phyloP scores from a whole-genome alignment of 768 basidiomycete species.

The Crassisporium funariophilum region DNA sequence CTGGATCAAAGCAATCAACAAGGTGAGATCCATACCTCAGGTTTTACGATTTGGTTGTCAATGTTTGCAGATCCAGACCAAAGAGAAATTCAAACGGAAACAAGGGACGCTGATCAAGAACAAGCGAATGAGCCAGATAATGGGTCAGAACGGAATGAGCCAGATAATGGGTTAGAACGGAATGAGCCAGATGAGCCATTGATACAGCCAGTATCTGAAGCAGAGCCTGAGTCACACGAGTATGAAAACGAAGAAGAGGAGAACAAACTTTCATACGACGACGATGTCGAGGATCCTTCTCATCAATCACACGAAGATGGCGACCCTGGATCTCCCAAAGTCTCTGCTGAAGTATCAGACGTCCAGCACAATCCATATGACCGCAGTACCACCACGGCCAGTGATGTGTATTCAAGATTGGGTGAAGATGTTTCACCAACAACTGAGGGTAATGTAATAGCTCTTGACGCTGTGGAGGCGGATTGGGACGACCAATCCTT shows the following conservation, averaged over 20 bases:
- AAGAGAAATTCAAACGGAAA: too few species aligned
- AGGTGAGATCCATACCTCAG: conserved; percentile 11
- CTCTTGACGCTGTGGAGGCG: not conserved
- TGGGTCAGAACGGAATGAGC: too few species aligned
- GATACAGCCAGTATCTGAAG: conserved; percentile 1
- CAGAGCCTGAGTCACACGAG: not conserved
- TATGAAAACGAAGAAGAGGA: not conserved
- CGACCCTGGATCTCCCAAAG: too few species aligned
- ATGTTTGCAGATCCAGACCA: too few species aligned
- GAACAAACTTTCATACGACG: not conserved
- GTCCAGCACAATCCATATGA: not conserved
- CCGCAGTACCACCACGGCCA: not conserved
- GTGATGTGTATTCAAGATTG: not conserved
- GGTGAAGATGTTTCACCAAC: not conserved
- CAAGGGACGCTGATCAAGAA: too few species aligned
- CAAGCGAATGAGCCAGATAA: too few species aligned
- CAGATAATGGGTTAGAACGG: too few species aligned
- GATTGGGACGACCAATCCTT: not conserved
- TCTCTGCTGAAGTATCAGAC: too few species aligned
- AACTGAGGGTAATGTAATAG: not conserved
- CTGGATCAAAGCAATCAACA: not conserved
- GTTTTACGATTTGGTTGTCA: too few species aligned
- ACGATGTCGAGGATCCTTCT: not conserved
- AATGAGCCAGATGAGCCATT: too few species aligned
- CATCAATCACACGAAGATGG: too few species aligned